Percentiles rank a stretch among this genome's conserved stretches.
These are phyloP conservation scores for Extremus antarcticus DNA, from an alignment of 495 filamentous ascomycete genomes.

Conservation along the genomic window DNA sequence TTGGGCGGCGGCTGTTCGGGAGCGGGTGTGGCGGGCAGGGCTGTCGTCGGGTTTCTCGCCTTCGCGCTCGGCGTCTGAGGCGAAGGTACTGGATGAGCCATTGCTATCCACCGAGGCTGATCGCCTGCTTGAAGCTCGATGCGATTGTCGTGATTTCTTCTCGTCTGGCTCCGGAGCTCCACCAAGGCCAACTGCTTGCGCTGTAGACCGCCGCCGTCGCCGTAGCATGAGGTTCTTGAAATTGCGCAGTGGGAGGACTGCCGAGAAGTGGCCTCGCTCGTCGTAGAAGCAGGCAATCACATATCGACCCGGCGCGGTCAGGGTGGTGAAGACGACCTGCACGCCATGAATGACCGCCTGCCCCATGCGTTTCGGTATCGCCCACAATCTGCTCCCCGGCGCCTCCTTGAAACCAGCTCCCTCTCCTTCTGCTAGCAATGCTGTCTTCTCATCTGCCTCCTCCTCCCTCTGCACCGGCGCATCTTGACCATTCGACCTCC, in stretches of 20 bases:
- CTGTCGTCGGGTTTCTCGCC: slow-evolving; percentile 23
- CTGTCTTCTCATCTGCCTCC: slow-evolving; percentile 51
- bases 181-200: slow-evolving; percentile 32
- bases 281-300: slow-evolving; percentile 71
- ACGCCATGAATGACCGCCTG: slow-evolving; percentile 54
- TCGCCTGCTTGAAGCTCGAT: slow-evolving; percentile 18
- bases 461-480: not conserved
- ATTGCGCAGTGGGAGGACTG: slow-evolving; percentile 27
- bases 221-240: slow-evolving; percentile 24
- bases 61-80: slow-evolving; percentile 27
- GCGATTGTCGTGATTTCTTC: slow-evolving; percentile 2
- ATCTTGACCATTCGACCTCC: not conserved
- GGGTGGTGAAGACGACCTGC: slow-evolving; percentile 62
- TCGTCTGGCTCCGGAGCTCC: slow-evolving; percentile 19
- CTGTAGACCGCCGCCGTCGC: slow-evolving; percentile 28
- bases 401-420: slow-evolving; percentile 12
- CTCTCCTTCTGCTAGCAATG: slow-evolving; percentile 36
- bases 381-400: slow-evolving; percentile 37
- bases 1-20: slow-evolving; percentile 38
- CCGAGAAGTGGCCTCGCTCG: slow-evolving; percentile 64
- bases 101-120: slow-evolving; percentile 23
- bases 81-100: slow-evolving; percentile 27
- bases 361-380: slow-evolving; percentile 50
- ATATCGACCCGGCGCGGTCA: slow-evolving; percentile 70
- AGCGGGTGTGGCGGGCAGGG: slow-evolving; percentile 38